These are phyloP conservation scores for Pseudonectria buxi DNA, from an alignment of 2,329 filamentous ascomycete species.

Conservation along the genomic window DNA sequence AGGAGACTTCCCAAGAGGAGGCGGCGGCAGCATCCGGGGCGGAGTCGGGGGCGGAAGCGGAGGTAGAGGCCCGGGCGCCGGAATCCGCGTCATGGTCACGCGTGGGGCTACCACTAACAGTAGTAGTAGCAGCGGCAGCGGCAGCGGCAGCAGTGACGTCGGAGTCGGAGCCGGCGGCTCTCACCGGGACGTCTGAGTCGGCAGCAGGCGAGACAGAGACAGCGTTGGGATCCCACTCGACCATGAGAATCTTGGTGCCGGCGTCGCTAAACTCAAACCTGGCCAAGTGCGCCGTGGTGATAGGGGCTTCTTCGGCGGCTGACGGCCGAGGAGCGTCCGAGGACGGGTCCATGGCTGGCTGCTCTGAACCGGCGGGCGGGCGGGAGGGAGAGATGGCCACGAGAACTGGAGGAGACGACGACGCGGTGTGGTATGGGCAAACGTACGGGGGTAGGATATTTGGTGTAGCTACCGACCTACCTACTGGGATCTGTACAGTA, in stretches of 20 bases:
- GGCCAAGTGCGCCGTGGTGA: slow-evolving; percentile 38
- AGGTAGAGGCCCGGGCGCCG: slow-evolving; percentile 5
- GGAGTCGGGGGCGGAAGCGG: slow-evolving; percentile 11
- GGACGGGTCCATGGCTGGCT: slow-evolving; percentile 21
- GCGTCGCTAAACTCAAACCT: slow-evolving; percentile 86
- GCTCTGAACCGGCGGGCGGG: too few relatives aligned
- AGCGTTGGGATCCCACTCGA: slow-evolving; percentile 65
- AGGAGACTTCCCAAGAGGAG: slow-evolving; percentile 66
- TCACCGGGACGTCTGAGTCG: not conserved
- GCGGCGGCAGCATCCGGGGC: slow-evolving; percentile 12
- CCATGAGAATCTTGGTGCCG: slow-evolving; percentile 87
- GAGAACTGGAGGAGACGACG: too few relatives aligned
- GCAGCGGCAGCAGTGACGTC: not conserved
- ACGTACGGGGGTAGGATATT: too few relatives aligned
- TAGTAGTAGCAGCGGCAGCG: slow-evolving; percentile 7
- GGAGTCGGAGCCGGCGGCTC: slow-evolving; percentile 2
- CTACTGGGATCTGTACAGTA: too few relatives aligned
- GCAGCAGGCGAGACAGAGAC: slow-evolving; percentile 9
- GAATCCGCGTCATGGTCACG: slow-evolving; percentile 1
- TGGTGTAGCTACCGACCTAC: too few relatives aligned
- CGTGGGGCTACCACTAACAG: not conserved
- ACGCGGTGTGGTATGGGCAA: too few relatives aligned
- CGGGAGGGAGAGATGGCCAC: too few relatives aligned
- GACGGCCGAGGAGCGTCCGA: slow-evolving; percentile 29
- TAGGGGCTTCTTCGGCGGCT: slow-evolving; percentile 13